A percentile compares a stretch with the other conserved stretches of the same genome.
These are phyloP conservation scores for Ustilago trichophora DNA, from an alignment of 1,284 basidiomycete species.

Conservation along the genomic window DNA sequence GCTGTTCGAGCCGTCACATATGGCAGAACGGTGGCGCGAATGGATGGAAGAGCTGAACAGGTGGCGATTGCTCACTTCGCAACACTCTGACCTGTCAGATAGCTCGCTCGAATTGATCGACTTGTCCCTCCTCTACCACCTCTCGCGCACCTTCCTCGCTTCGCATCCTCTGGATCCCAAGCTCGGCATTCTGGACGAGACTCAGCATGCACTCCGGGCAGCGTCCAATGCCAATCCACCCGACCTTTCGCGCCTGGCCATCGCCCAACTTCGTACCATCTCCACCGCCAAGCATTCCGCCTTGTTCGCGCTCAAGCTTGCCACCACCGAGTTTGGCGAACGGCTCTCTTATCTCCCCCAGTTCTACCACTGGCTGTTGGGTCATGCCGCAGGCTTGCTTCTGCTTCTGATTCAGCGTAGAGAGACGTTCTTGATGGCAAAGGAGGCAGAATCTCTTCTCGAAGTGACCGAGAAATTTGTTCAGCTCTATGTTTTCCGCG, in stretches of 20 bases:
- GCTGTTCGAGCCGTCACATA: conserved; percentile 18
- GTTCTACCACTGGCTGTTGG: conserved; percentile 56
- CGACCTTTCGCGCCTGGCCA: conserved; percentile 28
- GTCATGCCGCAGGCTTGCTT: conserved; percentile 54
- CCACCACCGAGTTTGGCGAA: conserved; percentile 48
- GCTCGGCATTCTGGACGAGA: conserved; percentile 41
- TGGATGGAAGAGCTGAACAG: conserved; percentile 49
- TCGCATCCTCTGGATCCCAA: conserved; percentile 44
- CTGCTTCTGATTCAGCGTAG: conserved; percentile 42
- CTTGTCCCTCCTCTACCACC: conserved; percentile 44
- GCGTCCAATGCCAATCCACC: conserved; percentile 32
- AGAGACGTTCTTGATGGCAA: conserved; percentile 44
- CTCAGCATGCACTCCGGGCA: conserved; percentile 28
- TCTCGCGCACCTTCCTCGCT: conserved; percentile 45
- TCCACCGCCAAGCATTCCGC: conserved; percentile 52
- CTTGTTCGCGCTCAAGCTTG: conserved; percentile 48
- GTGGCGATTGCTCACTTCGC: conserved; percentile 46
- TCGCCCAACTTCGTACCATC: conserved; percentile 50
- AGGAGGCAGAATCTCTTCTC: conserved; percentile 42
- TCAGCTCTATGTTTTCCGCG: conserved; percentile 47
- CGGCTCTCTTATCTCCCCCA: conserved; percentile 50
- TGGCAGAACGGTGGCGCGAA: conserved; percentile 45
- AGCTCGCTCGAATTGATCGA: conserved; percentile 35
- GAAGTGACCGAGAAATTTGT: conserved; percentile 43
- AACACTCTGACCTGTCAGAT: conserved; percentile 44